Percentiles rank a stretch among this genome's conserved stretches.
These are phyloP conservation scores for Pelargonium fulgidum DNA, from an alignment of 441 rosid genomes.

Conservation along the genomic window DNA sequence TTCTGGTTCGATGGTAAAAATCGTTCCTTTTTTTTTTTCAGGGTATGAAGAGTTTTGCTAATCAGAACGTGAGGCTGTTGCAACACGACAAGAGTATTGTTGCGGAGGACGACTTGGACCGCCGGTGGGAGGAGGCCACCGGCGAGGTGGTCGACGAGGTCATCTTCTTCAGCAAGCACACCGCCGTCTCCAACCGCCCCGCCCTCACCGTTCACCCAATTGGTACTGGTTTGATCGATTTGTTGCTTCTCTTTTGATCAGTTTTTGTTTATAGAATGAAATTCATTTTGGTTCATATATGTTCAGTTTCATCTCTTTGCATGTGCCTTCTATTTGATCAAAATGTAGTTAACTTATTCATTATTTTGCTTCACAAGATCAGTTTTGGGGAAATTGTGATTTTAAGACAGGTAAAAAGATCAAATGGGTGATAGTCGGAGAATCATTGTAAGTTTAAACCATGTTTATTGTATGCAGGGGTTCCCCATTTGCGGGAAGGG, in stretches of 20 bases:
- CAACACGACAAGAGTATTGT: slow-evolving; percentile 55
- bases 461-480: slow-evolving; percentile 34
- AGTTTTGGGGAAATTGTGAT: no score
- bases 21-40: slow-evolving; percentile 13
- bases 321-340: no score
- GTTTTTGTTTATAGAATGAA: not conserved
- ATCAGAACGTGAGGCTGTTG: slow-evolving; percentile 48
- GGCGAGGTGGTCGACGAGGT: slow-evolving; percentile 68
- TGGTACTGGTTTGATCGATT: slow-evolving; percentile 27
- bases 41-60: slow-evolving; percentile 50
- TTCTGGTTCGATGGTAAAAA: not conserved
- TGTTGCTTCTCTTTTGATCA: not conserved
- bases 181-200: slow-evolving; percentile 72
- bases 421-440: not conserved
- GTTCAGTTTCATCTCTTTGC: no score
- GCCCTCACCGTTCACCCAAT: slow-evolving; percentile 75
- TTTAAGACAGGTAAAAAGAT: no score
- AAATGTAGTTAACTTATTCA: no score
- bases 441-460: not conserved
- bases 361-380: not conserved
- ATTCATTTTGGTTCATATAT: not conserved
- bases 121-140: slow-evolving; percentile 75
- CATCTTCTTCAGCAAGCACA: slow-evolving; percentile 75
- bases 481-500: slow-evolving; percentile 67
- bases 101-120: slow-evolving; percentile 60